Percentiles rank a stretch among this genome's conserved stretches.
Evolutionary conservation across 257 asterid species (phyloP).

Genomic region (Orobanche coerulescens): DNA sequence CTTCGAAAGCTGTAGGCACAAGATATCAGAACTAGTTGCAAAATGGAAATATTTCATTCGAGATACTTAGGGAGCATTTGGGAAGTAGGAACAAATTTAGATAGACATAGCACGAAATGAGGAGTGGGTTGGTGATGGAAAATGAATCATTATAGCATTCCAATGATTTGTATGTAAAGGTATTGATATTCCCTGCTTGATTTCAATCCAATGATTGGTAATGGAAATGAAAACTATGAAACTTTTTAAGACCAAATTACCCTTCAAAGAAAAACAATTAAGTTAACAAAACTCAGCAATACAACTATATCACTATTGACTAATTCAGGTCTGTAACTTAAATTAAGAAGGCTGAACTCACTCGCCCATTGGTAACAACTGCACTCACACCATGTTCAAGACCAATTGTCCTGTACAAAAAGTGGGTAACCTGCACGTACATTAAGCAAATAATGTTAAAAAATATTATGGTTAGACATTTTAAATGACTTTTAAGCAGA

Average conservation of each 20-base stretch:
- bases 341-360: slow-evolving; percentile 37
- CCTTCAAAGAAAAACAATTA: not conserved
- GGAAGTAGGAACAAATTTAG: too few relatives aligned
- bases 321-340: not conserved
- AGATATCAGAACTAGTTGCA: slow-evolving; percentile 11
- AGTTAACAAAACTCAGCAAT: not conserved
- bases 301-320: slow-evolving; percentile 2
- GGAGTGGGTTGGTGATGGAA: too few relatives aligned
- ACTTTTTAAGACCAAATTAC: not conserved
- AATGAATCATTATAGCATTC: not conserved
- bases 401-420: slow-evolving; percentile 60
- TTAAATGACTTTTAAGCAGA: slow-evolving; percentile 1
- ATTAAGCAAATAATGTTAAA: slow-evolving; percentile 24
- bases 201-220: not conserved
- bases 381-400: slow-evolving; percentile 67
- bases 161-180: not conserved
- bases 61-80: not conserved
- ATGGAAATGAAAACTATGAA: not conserved
- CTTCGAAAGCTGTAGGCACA: slow-evolving; percentile 12
- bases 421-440: slow-evolving; percentile 65
- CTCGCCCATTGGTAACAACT: slow-evolving; percentile 97
- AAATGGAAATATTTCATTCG: slow-evolving; percentile 10
- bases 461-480: slow-evolving; percentile 17
- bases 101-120: too few relatives aligned
- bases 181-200: not conserved